These are phyloP conservation scores for Vicia villosa DNA, from an alignment of 306 rosid species.

Conservation along the genomic window DNA sequence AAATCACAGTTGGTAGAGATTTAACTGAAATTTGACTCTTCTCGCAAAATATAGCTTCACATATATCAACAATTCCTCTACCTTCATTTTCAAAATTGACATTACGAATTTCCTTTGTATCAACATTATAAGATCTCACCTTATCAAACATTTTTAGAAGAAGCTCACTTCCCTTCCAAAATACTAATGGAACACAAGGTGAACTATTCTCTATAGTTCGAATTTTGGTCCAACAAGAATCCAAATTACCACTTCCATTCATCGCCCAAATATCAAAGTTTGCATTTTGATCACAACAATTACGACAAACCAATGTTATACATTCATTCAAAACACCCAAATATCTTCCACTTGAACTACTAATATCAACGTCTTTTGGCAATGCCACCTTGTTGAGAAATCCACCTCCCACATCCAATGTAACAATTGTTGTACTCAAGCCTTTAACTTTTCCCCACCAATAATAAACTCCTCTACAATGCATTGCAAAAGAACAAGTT, in stretches of 20 bases:
- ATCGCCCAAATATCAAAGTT: conserved; percentile 1
- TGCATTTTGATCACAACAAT: not conserved
- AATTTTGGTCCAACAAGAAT: not conserved
- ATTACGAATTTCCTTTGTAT: not conserved
- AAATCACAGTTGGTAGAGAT: not conserved
- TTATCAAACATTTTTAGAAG: conserved; percentile 7
- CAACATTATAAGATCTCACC: not conserved
- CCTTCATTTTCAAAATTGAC: not conserved
- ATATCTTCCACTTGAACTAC: conserved; percentile 4
- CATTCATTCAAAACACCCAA: conserved; percentile 1
- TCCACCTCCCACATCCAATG: conserved; percentile 30
- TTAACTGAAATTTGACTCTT: conserved; percentile 2
- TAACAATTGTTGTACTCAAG: not conserved
- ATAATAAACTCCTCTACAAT: conserved; percentile 1
- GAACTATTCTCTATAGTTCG: not conserved
- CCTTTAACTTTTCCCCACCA: not conserved
- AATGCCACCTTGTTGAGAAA: not conserved
- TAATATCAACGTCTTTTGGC: not conserved
- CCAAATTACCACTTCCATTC: not conserved
- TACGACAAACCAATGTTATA: not conserved
- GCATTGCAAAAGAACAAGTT: not conserved
- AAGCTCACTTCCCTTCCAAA: conserved; percentile 18
- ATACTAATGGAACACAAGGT: not conserved
- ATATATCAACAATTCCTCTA: not conserved
- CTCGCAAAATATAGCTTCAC: not conserved